Evolutionary conservation across 2,329 filamentous ascomycete species (phyloP).

Genomic region (Aspergillus sp.): DNA sequence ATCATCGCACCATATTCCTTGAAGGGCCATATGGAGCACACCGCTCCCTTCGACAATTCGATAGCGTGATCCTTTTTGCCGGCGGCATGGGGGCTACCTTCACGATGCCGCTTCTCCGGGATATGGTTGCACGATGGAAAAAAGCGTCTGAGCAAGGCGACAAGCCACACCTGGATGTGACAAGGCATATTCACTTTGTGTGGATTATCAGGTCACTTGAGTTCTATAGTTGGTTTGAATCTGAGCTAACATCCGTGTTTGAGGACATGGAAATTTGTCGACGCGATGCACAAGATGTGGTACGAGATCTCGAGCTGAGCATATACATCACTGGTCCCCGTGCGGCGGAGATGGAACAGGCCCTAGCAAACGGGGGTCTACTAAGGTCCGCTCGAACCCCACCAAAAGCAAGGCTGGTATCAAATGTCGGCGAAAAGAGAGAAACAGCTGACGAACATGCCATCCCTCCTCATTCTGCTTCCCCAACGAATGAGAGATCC

Average conservation of each 20-base stretch:
- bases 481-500: background rate
- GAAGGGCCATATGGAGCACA: slow-evolving; percentile 56
- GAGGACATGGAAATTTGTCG: slow-evolving; percentile 42
- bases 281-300: slow-evolving; percentile 27
- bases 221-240: slow-evolving; percentile 54
- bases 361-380: too few relatives aligned
- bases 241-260: slow-evolving; percentile 49
- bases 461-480: too few relatives aligned
- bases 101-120: slow-evolving; percentile 55
- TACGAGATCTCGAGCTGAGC: slow-evolving; percentile 9
- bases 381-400: too few relatives aligned
- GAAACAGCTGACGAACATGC: too few relatives aligned
- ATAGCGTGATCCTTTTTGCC: slow-evolving; percentile 60
- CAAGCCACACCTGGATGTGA: slow-evolving; percentile 36
- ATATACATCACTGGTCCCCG: too few relatives aligned
- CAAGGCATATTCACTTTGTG: slow-evolving; percentile 53
- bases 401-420: too few relatives aligned
- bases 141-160: slow-evolving; percentile 19
- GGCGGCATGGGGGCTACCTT: slow-evolving; percentile 62
- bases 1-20: slow-evolving; percentile 45
- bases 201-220: slow-evolving; percentile 60
- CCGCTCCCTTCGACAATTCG: slow-evolving; percentile 57
- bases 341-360: too few relatives aligned
- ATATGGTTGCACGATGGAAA: slow-evolving; percentile 53
- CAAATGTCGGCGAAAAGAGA: too few relatives aligned